These are phyloP conservation scores for Elsinoe perseae DNA, from an alignment of 2,329 filamentous ascomycete species.

Conservation along the genomic window DNA sequence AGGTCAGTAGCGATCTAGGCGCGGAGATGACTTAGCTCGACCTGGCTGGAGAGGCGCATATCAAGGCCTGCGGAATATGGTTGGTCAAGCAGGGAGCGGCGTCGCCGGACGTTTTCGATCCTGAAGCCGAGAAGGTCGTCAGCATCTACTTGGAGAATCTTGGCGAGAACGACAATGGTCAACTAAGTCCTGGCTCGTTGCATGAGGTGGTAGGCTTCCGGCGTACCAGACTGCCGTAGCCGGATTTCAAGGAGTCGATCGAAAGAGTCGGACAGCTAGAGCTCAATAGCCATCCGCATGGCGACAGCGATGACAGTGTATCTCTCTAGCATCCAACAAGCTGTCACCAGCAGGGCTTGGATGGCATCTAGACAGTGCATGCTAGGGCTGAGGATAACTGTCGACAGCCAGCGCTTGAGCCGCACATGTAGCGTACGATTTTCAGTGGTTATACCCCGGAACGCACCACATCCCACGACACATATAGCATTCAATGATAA, in stretches of 20 bases:
- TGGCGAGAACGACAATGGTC: not conserved
- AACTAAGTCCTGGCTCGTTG: not conserved
- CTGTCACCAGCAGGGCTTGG: slow-evolving; percentile 4
- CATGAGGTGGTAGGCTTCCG: not conserved
- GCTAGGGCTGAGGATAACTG: not conserved
- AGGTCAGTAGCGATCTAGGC: not conserved
- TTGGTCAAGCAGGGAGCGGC: not conserved
- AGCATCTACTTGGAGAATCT: slow-evolving; percentile 1
- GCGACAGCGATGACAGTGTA: not conserved
- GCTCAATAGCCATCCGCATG: not conserved
- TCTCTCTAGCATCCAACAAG: slow-evolving; percentile 1
- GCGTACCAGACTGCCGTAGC: not conserved
- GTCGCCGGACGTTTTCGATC: not conserved
- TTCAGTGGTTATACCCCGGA: not conserved
- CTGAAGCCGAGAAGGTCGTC: not conserved
- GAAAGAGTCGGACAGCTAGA: not conserved
- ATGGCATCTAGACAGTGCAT: slow-evolving; percentile 5
- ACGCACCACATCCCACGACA: not conserved
- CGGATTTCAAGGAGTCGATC: not conserved
- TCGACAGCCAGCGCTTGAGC: not conserved
- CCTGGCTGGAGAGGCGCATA: not conserved
- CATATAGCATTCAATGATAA: not conserved
- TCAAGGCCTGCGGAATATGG: not conserved
- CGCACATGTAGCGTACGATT: not conserved
- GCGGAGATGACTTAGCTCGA: not conserved